These are phyloP conservation scores for Astragalus membranaceus DNA, from an alignment of 306 rosid genomes.

Conservation along the genomic window DNA sequence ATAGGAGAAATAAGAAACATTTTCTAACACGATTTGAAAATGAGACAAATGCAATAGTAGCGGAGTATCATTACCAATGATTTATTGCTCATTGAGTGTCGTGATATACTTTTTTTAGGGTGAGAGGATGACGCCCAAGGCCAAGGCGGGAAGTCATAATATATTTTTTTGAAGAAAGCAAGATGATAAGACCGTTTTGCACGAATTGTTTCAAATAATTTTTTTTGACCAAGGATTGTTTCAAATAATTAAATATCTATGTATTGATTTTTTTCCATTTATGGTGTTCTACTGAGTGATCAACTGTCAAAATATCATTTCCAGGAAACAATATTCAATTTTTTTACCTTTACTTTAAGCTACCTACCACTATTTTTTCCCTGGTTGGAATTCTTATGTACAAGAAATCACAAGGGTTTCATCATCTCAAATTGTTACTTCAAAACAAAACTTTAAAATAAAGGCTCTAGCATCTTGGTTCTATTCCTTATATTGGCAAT, in stretches of 20 bases:
- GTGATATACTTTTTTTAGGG: neutral
- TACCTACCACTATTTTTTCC: neutral
- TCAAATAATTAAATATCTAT: too few species aligned
- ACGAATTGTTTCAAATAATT: neutral
- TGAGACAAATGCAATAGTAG: neutral
- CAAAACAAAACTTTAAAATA: neutral
- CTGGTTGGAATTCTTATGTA: neutral
- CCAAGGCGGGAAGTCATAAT: too few species aligned
- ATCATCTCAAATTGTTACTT: neutral
- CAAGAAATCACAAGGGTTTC: neutral
- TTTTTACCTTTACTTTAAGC: too few species aligned
- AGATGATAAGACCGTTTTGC: neutral
- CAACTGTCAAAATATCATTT: too few species aligned
- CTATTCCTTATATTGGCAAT: neutral
- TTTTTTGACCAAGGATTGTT: too few species aligned
- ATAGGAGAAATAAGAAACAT: neutral
- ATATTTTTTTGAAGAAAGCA: neutral
- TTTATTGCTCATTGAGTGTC: neutral
- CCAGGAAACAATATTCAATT: too few species aligned
- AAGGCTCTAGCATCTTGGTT: neutral
- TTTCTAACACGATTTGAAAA: neutral
- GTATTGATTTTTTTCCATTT: too few species aligned
- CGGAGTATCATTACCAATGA: neutral
- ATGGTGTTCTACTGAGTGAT: too few species aligned
- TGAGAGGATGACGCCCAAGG: too few species aligned